Conservation (phyloP, 345 rosid species). For the Moricandia arvensis region DNA sequence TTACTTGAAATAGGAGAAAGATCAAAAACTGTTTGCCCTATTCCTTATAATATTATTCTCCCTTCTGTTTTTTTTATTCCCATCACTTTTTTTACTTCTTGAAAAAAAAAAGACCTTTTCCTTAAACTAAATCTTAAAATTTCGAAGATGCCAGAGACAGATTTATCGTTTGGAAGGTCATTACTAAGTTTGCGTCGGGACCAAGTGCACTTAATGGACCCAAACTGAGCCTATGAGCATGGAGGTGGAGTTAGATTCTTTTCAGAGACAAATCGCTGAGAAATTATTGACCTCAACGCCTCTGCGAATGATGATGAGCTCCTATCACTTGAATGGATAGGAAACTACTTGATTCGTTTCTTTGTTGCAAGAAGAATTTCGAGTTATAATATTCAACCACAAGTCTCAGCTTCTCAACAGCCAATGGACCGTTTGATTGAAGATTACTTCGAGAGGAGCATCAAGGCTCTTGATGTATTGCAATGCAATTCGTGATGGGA, state of each 20-base stretch:
- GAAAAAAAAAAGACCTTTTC: background rate
- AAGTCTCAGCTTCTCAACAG: background rate
- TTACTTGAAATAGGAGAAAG: background rate
- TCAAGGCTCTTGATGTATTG: background rate
- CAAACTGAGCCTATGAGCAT: background rate
- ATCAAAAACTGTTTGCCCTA: background rate
- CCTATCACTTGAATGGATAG: background rate
- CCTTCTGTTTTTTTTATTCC: background rate
- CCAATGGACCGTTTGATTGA: background rate
- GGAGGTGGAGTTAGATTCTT: background rate
- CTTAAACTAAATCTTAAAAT: background rate
- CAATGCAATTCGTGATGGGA: background rate
- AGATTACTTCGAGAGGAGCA: background rate
- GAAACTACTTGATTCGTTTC: background rate
- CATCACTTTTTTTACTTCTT: background rate
- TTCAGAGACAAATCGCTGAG: background rate
- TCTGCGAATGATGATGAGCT: background rate
- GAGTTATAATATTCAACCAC: background rate
- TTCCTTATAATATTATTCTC: background rate
- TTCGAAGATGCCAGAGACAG: background rate
- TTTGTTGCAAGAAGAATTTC: background rate
- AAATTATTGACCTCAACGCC: background rate
- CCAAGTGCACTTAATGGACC: background rate
- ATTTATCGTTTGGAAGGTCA: background rate
- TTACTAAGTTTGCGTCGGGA: background rate